Evolutionary conservation across 2,329 filamentous ascomycete species (phyloP), one percentile per base, ranked within the genome.

Genomic region (Aphanocladium album): DNA sequence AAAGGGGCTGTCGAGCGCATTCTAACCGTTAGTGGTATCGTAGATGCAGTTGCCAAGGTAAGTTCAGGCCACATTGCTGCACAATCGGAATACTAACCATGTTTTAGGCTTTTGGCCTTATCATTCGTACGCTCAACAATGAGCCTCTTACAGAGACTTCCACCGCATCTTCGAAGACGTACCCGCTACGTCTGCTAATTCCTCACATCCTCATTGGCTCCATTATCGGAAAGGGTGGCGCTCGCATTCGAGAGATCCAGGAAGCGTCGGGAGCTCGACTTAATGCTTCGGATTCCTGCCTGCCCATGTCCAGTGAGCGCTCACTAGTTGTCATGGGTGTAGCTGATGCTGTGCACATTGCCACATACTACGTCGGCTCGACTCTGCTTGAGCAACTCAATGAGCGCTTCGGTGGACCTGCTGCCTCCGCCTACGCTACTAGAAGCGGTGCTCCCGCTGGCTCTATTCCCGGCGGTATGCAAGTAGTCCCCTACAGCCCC

Each of bases 281-380:
- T 50, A 99, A 99, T 75, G 95, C 95, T 27, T 99, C 95, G 7
- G 95, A 98, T 74, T 89, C 92, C 5, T 96, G 93, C 72, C 84
- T 99, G 60, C 95, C 95, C 53, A 84, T 97, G 63, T 99, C 95
- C 19, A 96, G 92, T 62, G 95, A 99, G 78, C 90, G 95, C 52
- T 98, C 95, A n/a, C 85, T 99, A 53, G 93, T 99, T 56, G 93
- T 99, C 33, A 91, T 98, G 76, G 95, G 95, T 73, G 95, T 99
- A 62, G 95, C 95, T 58, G 95, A 99, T 79, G 93, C 95, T 62
- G 93, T 99, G 53, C 95, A 99, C 77, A 99, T 99, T 75, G 95
- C 95, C 53, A 96, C 95, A 41, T 99, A 98, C 80, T 99, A 99
- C 71, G 93, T 99, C 65, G 93, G 93, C 60, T 96, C 93, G 76